Conservation (phyloP, 169 alveolate species). For the Condylostoma magnum region DNA sequence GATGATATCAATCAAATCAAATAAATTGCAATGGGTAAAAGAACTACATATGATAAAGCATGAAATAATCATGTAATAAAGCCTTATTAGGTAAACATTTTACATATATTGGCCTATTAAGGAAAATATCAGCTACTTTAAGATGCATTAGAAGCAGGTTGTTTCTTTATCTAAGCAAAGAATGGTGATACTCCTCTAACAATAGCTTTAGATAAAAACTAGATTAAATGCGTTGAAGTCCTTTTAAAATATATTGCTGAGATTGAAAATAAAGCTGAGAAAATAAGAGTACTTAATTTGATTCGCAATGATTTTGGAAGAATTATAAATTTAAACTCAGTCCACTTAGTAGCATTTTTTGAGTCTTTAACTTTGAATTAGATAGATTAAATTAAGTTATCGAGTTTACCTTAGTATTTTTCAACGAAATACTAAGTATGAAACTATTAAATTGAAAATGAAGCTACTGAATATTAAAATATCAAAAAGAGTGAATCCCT, state of each 20-base stretch:
- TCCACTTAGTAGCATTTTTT: neutral
- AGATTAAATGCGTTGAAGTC: neutral
- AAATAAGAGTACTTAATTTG: neutral
- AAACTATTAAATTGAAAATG: too few relatives aligned
- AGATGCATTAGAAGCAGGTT: neutral
- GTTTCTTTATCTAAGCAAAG: neutral
- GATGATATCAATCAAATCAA: neutral
- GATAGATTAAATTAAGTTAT: neutral
- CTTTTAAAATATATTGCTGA: neutral
- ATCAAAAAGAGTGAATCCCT: too few relatives aligned
- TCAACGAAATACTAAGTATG: too few relatives aligned
- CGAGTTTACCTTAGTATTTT: neutral
- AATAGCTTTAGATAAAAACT: neutral
- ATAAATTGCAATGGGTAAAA: neutral
- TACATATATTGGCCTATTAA: neutral
- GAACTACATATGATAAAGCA: neutral
- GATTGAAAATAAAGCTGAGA: neutral
- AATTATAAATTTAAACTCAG: neutral
- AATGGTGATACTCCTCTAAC: neutral
- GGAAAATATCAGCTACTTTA: neutral
- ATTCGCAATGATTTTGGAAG: neutral
- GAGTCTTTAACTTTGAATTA: neutral
- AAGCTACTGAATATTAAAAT: too few relatives aligned
- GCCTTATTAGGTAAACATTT: neutral
- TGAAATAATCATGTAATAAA: neutral